Conservation (phyloP, 1,284 basidiomycete genomes). For the Puccinia hordei region DNA sequence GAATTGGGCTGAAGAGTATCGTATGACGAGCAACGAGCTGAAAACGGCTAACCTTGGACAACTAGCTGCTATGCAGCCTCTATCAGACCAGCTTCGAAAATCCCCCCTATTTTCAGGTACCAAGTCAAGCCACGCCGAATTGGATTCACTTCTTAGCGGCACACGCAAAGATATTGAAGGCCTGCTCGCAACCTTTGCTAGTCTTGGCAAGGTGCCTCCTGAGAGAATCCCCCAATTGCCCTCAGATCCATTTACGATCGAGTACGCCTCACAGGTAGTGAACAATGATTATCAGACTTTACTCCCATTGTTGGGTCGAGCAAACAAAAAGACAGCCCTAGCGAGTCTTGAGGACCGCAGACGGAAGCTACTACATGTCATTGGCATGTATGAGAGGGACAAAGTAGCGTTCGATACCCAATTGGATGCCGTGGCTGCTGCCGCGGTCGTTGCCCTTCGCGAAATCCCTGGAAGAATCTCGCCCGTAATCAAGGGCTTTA, state of each 20-base stretch:
- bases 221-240: slow-evolving; percentile 79
- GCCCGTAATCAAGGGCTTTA: slow-evolving; percentile 92
- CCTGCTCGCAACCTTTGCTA: slow-evolving; percentile 76
- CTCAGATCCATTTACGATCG: slow-evolving; percentile 72
- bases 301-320: slow-evolving; percentile 73
- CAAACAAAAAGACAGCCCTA: slow-evolving; percentile 70
- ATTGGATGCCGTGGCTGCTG: slow-evolving; percentile 83
- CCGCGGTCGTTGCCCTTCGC: slow-evolving; percentile 82
- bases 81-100: slow-evolving; percentile 63
- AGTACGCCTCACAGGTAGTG: slow-evolving; percentile 62
- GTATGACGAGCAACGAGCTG: slow-evolving; percentile 50
- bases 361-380: slow-evolving; percentile 70
- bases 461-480: slow-evolving; percentile 89
- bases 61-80: slow-evolving; percentile 46
- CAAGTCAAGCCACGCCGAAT: slow-evolving; percentile 85
- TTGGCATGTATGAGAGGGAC: slow-evolving; percentile 78
- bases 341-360: slow-evolving; percentile 77
- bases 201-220: slow-evolving; percentile 80
- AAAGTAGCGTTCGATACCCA: slow-evolving; percentile 86
- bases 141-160: slow-evolving; percentile 77
- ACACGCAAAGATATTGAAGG: slow-evolving; percentile 79
- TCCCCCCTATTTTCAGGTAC: slow-evolving; percentile 69
- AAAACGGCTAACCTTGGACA: slow-evolving; percentile 44
- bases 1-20: slow-evolving; percentile 74
- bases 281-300: slow-evolving; percentile 71